These are phyloP conservation scores for Naganishia vishniacii DNA, from an alignment of 768 basidiomycete genomes.

Conservation along the genomic window DNA sequence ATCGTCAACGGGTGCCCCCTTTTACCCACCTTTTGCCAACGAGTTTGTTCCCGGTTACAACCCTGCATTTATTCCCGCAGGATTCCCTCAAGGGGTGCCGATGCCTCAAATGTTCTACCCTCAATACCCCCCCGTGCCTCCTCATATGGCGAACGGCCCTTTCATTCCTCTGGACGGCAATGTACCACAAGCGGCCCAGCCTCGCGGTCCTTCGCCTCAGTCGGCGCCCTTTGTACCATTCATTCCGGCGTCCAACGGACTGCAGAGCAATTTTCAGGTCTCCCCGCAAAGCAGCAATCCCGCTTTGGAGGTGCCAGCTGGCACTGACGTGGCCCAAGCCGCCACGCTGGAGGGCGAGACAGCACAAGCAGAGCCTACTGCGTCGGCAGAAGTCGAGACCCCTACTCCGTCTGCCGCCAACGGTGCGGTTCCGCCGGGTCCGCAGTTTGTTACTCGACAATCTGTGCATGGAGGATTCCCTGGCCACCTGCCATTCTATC, in stretches of 20 bases:
- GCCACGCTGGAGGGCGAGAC: slow-evolving; percentile 3
- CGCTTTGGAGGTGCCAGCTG: not conserved
- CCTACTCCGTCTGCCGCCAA: not conserved
- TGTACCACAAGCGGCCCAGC: slow-evolving; percentile 6
- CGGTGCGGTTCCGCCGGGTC: not conserved
- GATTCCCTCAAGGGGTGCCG: slow-evolving; percentile 19
- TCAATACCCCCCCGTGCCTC: slow-evolving; percentile 15
- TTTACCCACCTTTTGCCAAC: slow-evolving; percentile 29
- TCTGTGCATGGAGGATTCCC: slow-evolving; percentile 8
- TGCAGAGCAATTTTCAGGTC: not conserved
- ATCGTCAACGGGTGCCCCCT: slow-evolving; percentile 29
- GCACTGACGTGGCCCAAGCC: not conserved
- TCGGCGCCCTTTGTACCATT: slow-evolving; percentile 24
- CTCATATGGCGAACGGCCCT: slow-evolving; percentile 24
- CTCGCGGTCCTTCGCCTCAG: slow-evolving; percentile 28
- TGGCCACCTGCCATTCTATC: not conserved
- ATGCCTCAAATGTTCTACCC: slow-evolving; percentile 23
- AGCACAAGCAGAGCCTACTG: not conserved
- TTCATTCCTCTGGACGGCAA: slow-evolving; percentile 19
- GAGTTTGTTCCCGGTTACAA: slow-evolving; percentile 19
- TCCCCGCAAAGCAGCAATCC: not conserved
- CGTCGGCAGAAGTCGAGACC: not conserved
- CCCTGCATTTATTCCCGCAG: not conserved
- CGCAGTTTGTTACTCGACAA: slow-evolving; percentile 2
- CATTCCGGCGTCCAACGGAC: not conserved